Conservation (phyloP, 2,329 filamentous ascomycete species). For the Nemania bipapillata region DNA sequence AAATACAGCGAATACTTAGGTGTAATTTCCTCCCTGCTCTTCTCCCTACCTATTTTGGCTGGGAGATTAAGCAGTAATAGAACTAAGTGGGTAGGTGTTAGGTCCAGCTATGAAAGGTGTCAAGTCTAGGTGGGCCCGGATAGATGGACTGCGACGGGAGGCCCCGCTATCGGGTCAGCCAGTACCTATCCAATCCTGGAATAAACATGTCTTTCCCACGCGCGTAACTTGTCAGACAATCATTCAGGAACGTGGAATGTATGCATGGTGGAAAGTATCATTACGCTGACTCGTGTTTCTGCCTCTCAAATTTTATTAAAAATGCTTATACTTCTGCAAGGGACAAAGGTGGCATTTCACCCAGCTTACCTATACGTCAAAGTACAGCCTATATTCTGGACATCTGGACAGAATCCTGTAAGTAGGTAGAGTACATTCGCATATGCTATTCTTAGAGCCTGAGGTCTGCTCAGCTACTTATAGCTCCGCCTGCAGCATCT, state of each 20-base stretch:
- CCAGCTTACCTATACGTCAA: not conserved
- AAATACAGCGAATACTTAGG: too few species aligned
- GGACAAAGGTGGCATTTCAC: not conserved
- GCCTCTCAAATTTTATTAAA: not conserved
- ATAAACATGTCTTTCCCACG: not conserved
- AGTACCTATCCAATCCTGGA: not conserved
- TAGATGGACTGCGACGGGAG: not conserved
- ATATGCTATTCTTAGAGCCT: slow-evolving; percentile 29
- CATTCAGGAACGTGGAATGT: not conserved
- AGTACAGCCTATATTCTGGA: not conserved
- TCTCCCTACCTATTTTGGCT: too few species aligned
- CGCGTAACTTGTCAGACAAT: not conserved
- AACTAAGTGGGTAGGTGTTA: too few species aligned
- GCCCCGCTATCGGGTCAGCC: not conserved
- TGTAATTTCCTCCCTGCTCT: too few species aligned
- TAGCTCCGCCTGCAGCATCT: slow-evolving; percentile 18
- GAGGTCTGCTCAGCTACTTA: too few species aligned
- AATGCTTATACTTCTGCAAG: not conserved
- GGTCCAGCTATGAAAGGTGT: too few species aligned
- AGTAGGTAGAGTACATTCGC: too few species aligned
- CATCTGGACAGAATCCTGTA: not conserved
- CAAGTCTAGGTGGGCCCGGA: too few species aligned
- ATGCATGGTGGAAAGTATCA: not conserved
- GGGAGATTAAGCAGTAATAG: too few species aligned
- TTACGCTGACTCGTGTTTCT: not conserved